Base-by-base conservation (phyloP, 164 flowering plant genomes). In the Akebia trifoliata region DNA sequence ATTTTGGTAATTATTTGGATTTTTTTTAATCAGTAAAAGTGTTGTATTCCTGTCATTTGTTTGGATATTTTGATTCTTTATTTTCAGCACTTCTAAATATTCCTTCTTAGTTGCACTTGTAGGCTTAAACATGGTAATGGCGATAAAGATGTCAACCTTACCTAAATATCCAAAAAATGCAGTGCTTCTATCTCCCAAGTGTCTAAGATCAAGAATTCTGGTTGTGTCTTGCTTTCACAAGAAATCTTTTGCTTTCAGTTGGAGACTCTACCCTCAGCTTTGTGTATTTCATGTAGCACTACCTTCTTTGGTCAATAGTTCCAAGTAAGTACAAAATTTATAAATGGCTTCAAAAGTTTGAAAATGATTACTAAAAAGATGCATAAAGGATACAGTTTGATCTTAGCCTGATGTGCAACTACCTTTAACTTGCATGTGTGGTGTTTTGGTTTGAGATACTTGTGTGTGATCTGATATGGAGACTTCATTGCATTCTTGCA, bases 281-380 rank as follows among this genome's bases (percentile, higher is more conserved):
- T 44, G 53, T 54, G 61, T 66, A 55, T 47, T 53, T 50, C 67
- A 57, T 54, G 42, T 54, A 25, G 64, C 60, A 8, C 62, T 54
- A 51, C 68, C 69, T 12, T 60, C 44, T 56, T 39, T 65, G 4
- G 36, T 60, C 52, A 59, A 54, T 30, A 51, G 45, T 38, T 59
- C 68, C 60, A 74, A 69, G 85, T 75, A 69, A 69, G 80, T 53
- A 7, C 24, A n/a, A n/a, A n/a, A n/a, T 38, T 2, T 24, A 24
- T 44, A 35, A 25, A 25, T 42, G 18, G 25, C 20, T 18, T 59
- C 22, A 17, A 24, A 20, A 37, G 14, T 46, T 9, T 5, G 4
- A 1, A 8, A 24, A 50, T 25, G 6, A 31, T 22, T 24, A 24
- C 32, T 22, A 47, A 36, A 28, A 9, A 17, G 54, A 21, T 36